These are phyloP conservation scores for Yamadazyma diospyri DNA, from an alignment of 1,139 yeast species.

Conservation along the genomic window DNA sequence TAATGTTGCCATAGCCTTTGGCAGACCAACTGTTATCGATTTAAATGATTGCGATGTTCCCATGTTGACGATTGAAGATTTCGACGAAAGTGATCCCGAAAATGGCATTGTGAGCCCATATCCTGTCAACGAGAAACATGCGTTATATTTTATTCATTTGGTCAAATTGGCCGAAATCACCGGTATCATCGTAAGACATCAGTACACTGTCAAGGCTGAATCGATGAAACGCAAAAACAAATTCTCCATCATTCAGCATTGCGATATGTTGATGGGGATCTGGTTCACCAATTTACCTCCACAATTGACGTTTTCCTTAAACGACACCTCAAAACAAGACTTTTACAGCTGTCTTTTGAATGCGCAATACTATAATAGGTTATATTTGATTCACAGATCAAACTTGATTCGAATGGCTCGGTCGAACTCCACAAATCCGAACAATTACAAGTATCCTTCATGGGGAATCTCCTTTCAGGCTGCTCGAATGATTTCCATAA, in stretches of 20 bases:
- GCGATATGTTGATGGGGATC: slow-evolving; percentile 76
- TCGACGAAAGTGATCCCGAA: slow-evolving; percentile 55
- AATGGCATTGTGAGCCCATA: slow-evolving; percentile 40
- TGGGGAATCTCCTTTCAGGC: slow-evolving; percentile 88
- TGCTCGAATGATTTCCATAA: slow-evolving; percentile 72
- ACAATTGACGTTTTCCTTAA: slow-evolving; percentile 59
- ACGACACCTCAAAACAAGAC: slow-evolving; percentile 49
- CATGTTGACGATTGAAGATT: slow-evolving; percentile 65
- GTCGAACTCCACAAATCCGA: slow-evolving; percentile 39
- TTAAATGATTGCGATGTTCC: slow-evolving; percentile 77
- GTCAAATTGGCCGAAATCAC: slow-evolving; percentile 72
- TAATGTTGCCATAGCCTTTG: slow-evolving; percentile 70
- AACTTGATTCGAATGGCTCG: slow-evolving; percentile 56
- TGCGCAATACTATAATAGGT: slow-evolving; percentile 69
- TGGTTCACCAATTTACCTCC: slow-evolving; percentile 74
- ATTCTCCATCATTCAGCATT: slow-evolving; percentile 60
- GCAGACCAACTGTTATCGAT: slow-evolving; percentile 68
- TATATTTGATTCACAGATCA: slow-evolving; percentile 70
- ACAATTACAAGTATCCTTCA: slow-evolving; percentile 63
- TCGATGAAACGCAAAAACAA: slow-evolving; percentile 45
- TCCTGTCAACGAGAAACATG: slow-evolving; percentile 46
- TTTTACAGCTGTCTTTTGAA: slow-evolving; percentile 62
- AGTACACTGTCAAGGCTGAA: slow-evolving; percentile 69
- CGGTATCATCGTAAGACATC: slow-evolving; percentile 69
- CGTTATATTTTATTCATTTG: slow-evolving; percentile 57